phyloP scores from a whole-genome alignment of 2,329 filamentous ascomycete genomes.

The Diaporthe sp. region DNA sequence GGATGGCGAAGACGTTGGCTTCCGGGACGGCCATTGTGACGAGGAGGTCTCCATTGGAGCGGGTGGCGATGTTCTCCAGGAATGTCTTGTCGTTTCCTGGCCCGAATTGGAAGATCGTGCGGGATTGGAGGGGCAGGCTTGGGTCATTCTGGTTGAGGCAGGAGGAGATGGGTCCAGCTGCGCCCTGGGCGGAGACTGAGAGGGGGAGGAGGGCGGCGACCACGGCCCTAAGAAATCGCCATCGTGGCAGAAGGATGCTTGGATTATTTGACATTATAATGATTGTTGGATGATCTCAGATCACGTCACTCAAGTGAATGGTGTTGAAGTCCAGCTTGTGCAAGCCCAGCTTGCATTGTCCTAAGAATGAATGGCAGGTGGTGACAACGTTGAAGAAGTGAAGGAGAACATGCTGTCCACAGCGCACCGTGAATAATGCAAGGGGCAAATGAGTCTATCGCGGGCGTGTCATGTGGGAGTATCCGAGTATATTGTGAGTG shows the following conservation, averaged over 20 bases:
- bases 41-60: constrained; percentile 48
- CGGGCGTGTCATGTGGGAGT: constrained; percentile 19
- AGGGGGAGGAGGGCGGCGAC: neutral
- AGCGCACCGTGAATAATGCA: neutral
- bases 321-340: too few relatives aligned
- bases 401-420: constrained; percentile 7
- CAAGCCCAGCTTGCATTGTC: neutral
- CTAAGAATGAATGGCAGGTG: neutral
- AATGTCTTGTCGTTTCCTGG: constrained; percentile 39
- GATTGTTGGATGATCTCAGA: neutral
- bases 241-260: neutral
- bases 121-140: constrained; percentile 18
- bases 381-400: neutral
- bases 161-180: neutral
- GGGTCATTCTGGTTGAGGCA: constrained; percentile 31
- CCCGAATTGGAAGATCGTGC: constrained; percentile 27
- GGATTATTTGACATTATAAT: constrained; percentile 12
- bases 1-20: constrained; percentile 46
- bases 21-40: constrained; percentile 47
- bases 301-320: neutral
- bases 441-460: constrained; percentile 18
- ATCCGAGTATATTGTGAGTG: neutral
- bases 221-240: neutral
- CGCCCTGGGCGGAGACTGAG: neutral
- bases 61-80: constrained; percentile 51